phyloP scores from a whole-genome alignment of 805 yeast genomes.

The Myxozyma kluyveri region DNA sequence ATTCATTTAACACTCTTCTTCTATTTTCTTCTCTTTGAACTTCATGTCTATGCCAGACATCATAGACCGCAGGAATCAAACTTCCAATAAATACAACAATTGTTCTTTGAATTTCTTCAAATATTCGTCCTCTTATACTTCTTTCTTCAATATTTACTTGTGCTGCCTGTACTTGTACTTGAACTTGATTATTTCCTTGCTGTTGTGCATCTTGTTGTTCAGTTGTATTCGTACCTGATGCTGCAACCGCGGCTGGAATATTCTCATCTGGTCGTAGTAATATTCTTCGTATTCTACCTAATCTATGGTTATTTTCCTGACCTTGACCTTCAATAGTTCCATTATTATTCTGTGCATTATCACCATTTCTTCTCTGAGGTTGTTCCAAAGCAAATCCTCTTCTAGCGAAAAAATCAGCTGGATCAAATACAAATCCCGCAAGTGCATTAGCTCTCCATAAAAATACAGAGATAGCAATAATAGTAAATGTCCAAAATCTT shows the following conservation, averaged over 20 bases:
- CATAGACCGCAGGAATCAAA: slow-evolving; percentile 30
- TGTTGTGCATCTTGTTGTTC: no score
- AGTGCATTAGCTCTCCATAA: slow-evolving; percentile 11
- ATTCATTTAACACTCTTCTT: no score
- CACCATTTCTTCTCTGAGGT: neutral
- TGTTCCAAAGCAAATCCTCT: neutral
- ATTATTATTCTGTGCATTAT: neutral
- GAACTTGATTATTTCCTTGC: no score
- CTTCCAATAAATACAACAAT: slow-evolving; percentile 27
- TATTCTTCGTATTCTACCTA: neutral
- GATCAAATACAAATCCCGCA: neutral
- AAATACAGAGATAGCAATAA: slow-evolving; percentile 16
- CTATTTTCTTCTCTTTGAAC: slow-evolving; percentile 12
- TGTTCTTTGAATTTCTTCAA: slow-evolving; percentile 15
- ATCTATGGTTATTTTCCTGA: neutral
- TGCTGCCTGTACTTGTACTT: no score
- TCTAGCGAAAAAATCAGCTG: neutral
- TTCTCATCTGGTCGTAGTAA: neutral
- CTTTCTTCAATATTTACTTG: neutral
- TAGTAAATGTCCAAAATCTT: slow-evolving; percentile 19
- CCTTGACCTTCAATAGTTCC: neutral
- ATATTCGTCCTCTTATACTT: slow-evolving; percentile 1
- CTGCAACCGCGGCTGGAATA: neutral
- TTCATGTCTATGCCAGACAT: slow-evolving; percentile 29
- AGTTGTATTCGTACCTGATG: neutral